Base-by-base conservation (phyloP, 129 eudicot species). In the carrot (Daucus carota) region DNA sequence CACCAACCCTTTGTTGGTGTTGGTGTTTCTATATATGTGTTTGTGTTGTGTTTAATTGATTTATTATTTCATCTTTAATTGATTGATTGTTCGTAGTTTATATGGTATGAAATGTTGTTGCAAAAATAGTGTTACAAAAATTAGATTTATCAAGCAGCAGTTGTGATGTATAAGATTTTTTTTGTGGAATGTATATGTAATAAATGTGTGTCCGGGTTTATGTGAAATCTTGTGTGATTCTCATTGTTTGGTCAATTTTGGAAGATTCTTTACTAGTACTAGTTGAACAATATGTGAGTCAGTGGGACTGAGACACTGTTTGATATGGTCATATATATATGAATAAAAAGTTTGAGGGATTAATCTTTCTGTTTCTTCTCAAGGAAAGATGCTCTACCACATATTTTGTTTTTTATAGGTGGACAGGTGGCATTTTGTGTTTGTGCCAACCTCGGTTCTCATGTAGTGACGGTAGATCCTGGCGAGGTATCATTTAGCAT, bases 401-500 rank as follows among this genome's bases (percentile, higher is more conserved):
- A n/a, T n/a, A n/a, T n/a, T 50, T 18, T 48, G 2, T 48, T 18
- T 50, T 57, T 57, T 82, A 75, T 68, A 84, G 88, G 83, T 72
- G 78, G 66, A 22, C 26, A 38, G 34, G 38, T 75, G 72, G 75
- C 54, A 59, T 75, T n/a, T 42, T 48, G 83, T 22, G 73, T 82
- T 68, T 87, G 96, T 52, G 90, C n/a, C n/a, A 68, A 81, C 80
- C 78, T 89, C 89, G 81, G 89, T 89, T 17, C 86, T 33, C 96
- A 92, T 79, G 80, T 92, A 84, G 80, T 92, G 72, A 89, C 85
- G 57, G 90, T 92, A 77, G 83, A 63, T 77, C 34, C 89, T 24
- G 92, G 98, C 75, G 92, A 90, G 98, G 98, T 92, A 92, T 29
- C n/a, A n/a, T n/a, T n/a, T n/a, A n/a, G n/a, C n/a, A n/a, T n/a